Evolutionary conservation across 2,329 filamentous ascomycete species (phyloP), one percentile per base, ranked within the genome.

Genomic region (Cercospora zeae-maydis): DNA sequence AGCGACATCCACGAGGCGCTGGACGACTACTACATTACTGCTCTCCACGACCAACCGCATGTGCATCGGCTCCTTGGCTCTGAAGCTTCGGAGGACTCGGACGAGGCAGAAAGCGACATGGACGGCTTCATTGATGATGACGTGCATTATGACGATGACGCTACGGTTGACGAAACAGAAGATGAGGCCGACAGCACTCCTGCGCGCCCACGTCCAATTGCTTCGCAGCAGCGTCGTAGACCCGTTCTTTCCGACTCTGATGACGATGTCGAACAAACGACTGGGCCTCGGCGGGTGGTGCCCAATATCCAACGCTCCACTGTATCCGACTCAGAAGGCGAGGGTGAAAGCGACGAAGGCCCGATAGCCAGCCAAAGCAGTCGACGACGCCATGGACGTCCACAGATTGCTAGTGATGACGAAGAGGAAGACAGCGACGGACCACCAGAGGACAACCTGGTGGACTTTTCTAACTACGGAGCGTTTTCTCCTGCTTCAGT

Each of bases 241-340:
- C 47, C 39, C n/a, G 61, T 70, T 14, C 56, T 70, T 7, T 69
- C 67, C 5, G 67, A 70, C 49, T 69, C 69, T 24, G 70, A 71
- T 27, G 66, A 68, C 11, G 63, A 64, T 34, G 58, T 49, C 30
- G 58, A 49, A 31, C 58, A 58, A 13, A 52, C 37, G 9, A 34
- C 47, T 9, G 53, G 47, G 19, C 53, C 61, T 10, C 57, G 52
- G 16, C 60, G 58, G 24, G 52, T 54, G 5, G 52, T 63, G 6
- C 45, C 49, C 24, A 27, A 45, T 7, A 31, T 47, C 16, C 24
- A 10, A 21, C 16, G 37, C 11, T 54, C 37, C 16, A 59, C 62
- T 34, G 56, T 34, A 16, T 36, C 57, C 10, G 64, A 62, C n/a
- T 62, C 62, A n/a, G 64, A 30, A 11, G 64, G 57, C 13, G 66